These are phyloP conservation scores for Xylariaceae sp. DNA, from an alignment of 2,329 filamentous ascomycete species.

Conservation along the genomic window DNA sequence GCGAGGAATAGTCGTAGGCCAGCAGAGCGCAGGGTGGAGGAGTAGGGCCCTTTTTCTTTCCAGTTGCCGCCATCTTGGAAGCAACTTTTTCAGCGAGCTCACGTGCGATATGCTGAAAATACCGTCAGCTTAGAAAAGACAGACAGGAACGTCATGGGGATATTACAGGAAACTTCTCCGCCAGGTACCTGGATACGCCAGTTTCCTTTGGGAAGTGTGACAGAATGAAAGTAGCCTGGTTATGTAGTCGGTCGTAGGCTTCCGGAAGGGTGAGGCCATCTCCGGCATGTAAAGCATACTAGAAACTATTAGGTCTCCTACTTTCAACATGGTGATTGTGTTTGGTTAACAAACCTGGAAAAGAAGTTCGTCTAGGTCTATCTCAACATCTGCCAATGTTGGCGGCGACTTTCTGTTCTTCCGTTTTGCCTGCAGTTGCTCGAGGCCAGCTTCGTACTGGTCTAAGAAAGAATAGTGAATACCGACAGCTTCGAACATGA, in stretches of 20 bases:
- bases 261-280: conserved; percentile 50
- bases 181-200: conserved; percentile 46
- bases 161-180: conserved; percentile 37
- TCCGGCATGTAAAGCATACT: conserved; percentile 49
- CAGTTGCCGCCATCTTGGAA: conserved; percentile 2
- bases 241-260: conserved; percentile 41
- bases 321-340: background rate
- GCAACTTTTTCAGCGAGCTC: conserved; percentile 19
- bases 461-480: conserved; percentile 60
- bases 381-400: conserved; percentile 24
- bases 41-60: background rate
- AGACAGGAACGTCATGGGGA: background rate
- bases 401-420: conserved; percentile 28
- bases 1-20: conserved; percentile 19
- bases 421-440: conserved; percentile 29
- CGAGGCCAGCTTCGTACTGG: conserved; percentile 43
- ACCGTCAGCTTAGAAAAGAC: conserved; percentile 8
- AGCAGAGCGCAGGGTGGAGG: conserved; percentile 6
- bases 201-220: conserved; percentile 48
- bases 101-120: conserved; percentile 17
- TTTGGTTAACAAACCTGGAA: conserved; percentile 30
- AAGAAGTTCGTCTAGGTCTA: conserved; percentile 33
- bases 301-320: background rate
- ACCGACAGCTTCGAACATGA: conserved; percentile 58
- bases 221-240: conserved; percentile 49